Conservation (phyloP, 2,329 filamentous ascomycete species). For the Zalaria obscura region DNA sequence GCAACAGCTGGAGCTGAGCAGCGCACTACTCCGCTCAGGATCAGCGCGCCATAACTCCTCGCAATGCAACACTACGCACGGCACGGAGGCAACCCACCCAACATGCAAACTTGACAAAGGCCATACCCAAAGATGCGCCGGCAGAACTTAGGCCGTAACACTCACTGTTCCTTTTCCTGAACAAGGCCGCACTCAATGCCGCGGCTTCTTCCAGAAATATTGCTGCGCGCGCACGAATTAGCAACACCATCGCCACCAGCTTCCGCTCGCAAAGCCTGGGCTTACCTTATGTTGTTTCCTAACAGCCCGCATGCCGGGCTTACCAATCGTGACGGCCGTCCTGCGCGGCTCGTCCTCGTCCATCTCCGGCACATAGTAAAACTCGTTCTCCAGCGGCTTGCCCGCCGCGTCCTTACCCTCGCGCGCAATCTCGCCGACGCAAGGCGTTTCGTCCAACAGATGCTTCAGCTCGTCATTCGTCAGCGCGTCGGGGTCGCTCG, state of each 20-base stretch:
- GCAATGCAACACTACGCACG: no score
- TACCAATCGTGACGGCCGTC: constrained; percentile 70
- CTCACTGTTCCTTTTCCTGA: no score
- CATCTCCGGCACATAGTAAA: constrained; percentile 85
- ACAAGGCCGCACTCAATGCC: neutral
- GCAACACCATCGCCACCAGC: neutral
- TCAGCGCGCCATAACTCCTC: no score
- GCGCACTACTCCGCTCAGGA: no score
- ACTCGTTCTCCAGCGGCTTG: constrained; percentile 86
- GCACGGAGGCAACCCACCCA: no score
- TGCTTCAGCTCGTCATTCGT: constrained; percentile 50
- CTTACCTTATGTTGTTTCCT: constrained; percentile 96
- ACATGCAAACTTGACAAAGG: no score
- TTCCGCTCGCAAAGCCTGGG: constrained; percentile 12
- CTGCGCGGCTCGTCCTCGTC: constrained; percentile 68
- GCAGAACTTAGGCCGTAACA: no score
- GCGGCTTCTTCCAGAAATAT: constrained; percentile 10
- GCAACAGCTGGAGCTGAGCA: no score
- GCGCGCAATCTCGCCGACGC: constrained; percentile 76
- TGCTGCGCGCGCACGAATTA: constrained; percentile 2
- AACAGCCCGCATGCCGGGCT: constrained; percentile 77
- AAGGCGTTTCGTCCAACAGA: constrained; percentile 59
- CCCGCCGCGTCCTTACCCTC: constrained; percentile 94
- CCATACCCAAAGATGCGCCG: no score
- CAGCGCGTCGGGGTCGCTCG: constrained; percentile 27